Evolutionary conservation across 208 protist species (phyloP), one percentile per base, ranked within the genome.

Genomic region (Trypanosomatidae sp.): DNA sequence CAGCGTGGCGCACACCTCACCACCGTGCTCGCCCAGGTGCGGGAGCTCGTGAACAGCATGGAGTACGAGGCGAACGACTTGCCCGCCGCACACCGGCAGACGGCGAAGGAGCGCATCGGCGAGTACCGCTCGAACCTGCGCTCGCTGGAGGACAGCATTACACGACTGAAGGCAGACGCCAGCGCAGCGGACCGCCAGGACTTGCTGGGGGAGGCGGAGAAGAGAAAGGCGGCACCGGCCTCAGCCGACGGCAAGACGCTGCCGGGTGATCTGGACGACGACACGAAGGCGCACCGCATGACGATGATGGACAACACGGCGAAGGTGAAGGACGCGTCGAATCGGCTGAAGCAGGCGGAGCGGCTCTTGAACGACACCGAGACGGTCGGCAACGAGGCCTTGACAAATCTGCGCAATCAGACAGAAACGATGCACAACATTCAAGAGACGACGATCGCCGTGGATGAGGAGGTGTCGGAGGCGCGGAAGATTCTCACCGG

Each of bases 271-370:
- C 60, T 88, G 8, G 90, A 92, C 56, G 86, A 89, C 0, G 81
- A 79, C 36, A 89, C 87, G 4, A 72, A 75, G 19, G 67, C 70
- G 30, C 79, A 95, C 55, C 90, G 87, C 7, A 62, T 81, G 62
- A 71, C 76, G 19, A 95, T 95, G 90, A 81, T 89, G 83, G 77
- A 90, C 62, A 95, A 95, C 81, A 95, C 90, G 22, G 76, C 82
- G 55, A 86, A 86, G 77, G 59, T 89, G n/a, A 75, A 80, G 64
- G 69, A 92, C 36, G 87, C 80, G 25, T 91, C 90, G 33, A 71
- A 81, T 8, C 81, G 69, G 62, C 78, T 95, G 36, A 66, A 25
- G 39, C 66, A 86, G 69, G 85, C 86, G n/a, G 90, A 95, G 82
- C 82, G 86, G 13, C 66, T 91, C 44, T 64, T 95, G 52, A 90